Evolutionary conservation across 768 basidiomycete genomes (phyloP).

Genomic region (Lactarius trivialis): DNA sequence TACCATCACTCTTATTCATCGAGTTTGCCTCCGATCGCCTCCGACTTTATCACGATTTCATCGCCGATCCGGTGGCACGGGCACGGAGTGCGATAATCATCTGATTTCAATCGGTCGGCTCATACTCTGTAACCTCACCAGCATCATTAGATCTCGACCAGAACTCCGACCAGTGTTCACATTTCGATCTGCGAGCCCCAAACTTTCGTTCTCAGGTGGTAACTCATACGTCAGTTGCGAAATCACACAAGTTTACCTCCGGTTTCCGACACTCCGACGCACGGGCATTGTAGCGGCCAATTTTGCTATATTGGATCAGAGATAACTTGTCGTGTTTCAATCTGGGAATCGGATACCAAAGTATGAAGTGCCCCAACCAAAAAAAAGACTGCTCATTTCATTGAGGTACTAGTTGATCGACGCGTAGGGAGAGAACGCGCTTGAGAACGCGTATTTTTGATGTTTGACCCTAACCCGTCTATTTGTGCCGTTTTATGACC

Average conservation of each 20-base stretch:
- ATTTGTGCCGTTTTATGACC: neutral
- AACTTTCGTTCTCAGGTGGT: neutral
- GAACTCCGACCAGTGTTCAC: slow-evolving; percentile 1
- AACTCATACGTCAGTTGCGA: no score
- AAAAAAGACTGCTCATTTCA: neutral
- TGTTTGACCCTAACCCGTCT: neutral
- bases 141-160: neutral
- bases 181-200: neutral
- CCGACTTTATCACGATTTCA: neutral
- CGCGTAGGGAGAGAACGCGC: neutral
- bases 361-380: neutral
- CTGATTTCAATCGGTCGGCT: slow-evolving; percentile 6
- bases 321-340: neutral
- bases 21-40: no score
- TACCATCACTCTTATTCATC: neutral
- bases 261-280: no score
- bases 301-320: no score
- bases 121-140: neutral
- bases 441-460: neutral
- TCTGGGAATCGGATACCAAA: neutral
- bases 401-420: neutral
- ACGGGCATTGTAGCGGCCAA: no score
- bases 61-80: neutral
- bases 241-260: no score
- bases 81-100: slow-evolving; percentile 2